Conservation (phyloP, 2,329 filamentous ascomycete species). For the Fusarium nurragi region DNA sequence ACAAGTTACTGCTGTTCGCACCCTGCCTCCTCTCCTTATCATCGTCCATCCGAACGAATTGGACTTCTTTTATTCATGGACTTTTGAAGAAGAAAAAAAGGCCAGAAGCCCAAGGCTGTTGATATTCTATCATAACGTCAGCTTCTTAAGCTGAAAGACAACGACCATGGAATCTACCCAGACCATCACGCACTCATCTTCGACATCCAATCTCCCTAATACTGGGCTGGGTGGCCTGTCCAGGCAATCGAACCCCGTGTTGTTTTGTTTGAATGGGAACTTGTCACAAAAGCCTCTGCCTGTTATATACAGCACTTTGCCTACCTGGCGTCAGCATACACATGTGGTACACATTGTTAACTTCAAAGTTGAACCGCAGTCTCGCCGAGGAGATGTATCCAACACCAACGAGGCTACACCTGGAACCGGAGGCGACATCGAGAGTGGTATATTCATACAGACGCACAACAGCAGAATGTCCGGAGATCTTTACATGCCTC, state of each 20-base stretch:
- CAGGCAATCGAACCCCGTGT: neutral
- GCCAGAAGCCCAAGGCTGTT: neutral
- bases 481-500: constrained; percentile 27
- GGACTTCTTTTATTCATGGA: neutral
- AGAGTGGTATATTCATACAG: constrained; percentile 35
- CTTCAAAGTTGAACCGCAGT: constrained; percentile 5
- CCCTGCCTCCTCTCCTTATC: neutral
- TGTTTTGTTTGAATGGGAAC: neutral
- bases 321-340: constrained; percentile 27
- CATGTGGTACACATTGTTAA: constrained; percentile 29
- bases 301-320: neutral
- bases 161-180: neutral
- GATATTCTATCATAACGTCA: neutral
- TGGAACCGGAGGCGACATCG: neutral
- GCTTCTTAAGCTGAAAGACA: neutral
- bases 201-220: neutral
- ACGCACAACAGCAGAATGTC: neutral
- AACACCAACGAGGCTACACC: neutral
- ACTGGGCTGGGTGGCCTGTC: too few relatives aligned
- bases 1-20: neutral
- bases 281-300: neutral
- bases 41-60: neutral
- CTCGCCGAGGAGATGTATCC: neutral
- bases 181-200: neutral
- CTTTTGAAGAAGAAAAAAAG: neutral